A percentile compares a stretch with the other conserved stretches of the same genome.
Conservation (phyloP, 1,139 yeast species). For the Hyphopichia buzzinii region DNA sequence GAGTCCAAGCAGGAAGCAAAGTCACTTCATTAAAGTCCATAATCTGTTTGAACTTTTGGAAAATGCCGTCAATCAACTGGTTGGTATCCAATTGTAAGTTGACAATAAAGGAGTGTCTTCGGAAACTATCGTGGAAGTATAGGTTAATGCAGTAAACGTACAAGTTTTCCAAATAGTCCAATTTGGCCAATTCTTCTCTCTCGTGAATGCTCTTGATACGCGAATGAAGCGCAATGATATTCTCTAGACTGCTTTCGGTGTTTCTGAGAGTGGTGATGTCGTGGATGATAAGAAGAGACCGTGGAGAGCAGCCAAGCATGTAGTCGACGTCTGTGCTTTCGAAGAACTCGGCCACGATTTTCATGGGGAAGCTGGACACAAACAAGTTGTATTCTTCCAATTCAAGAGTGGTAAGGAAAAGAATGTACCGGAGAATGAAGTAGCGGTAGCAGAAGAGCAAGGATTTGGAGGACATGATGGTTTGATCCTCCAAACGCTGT, state of each 20-base stretch:
- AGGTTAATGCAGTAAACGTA: conserved; percentile 9
- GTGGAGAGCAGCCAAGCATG: conserved; percentile 29
- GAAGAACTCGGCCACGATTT: conserved; percentile 17
- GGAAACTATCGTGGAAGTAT: conserved; percentile 8
- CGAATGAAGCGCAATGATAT: neutral
- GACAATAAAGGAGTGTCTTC: neutral
- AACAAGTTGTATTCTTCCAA: conserved; percentile 11
- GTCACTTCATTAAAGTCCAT: neutral
- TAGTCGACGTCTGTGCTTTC: conserved; percentile 18
- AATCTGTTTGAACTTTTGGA: neutral
- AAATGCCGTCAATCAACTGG: neutral
- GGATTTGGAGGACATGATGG: conserved; percentile 15
- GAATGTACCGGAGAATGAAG: conserved; percentile 21
- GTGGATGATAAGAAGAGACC: conserved; percentile 17
- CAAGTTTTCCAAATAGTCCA: conserved; percentile 2
- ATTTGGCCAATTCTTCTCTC: neutral
- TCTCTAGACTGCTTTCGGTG: neutral
- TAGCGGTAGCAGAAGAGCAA: conserved; percentile 24
- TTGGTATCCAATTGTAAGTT: conserved; percentile 3
- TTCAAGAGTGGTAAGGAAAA: conserved; percentile 21
- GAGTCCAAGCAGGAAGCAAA: conserved; percentile 25
- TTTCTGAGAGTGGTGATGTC: conserved; percentile 15
- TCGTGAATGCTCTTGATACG: neutral
- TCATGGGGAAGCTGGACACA: conserved; percentile 16
- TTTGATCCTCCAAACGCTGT: conserved; percentile 13